Evolutionary conservation across 1,284 basidiomycete species (phyloP).

Genomic region (Sanghuangporus sanghuang): DNA sequence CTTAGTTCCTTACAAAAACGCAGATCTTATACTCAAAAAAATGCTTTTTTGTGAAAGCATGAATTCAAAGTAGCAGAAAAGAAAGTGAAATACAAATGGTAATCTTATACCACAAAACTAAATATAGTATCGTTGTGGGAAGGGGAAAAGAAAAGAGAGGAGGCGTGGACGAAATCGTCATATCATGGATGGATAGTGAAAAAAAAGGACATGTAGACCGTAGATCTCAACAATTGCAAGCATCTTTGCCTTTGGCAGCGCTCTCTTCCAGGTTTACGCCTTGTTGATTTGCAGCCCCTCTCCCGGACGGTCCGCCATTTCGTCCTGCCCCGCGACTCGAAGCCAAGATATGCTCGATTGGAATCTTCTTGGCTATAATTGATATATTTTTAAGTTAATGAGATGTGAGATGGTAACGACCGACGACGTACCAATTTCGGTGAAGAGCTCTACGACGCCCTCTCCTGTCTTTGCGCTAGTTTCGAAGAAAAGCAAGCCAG

Average conservation of each 20-base stretch:
- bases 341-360: conserved; percentile 87
- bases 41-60: conserved; percentile 2
- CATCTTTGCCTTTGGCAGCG: conserved; percentile 62
- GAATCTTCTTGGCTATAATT: conserved; percentile 85
- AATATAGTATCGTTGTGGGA: conserved; percentile 21
- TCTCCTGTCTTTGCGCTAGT: conserved; percentile 98
- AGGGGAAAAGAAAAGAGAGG: conserved; percentile 7
- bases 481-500: conserved; percentile 93
- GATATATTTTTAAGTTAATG: conserved; percentile 9
- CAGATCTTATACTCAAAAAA: neutral
- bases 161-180: conserved; percentile 15
- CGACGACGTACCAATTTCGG: conserved; percentile 82
- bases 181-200: conserved; percentile 6
- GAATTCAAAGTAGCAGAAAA: conserved; percentile 22
- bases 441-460: conserved; percentile 95
- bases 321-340: conserved; percentile 65
- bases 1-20: neutral
- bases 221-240: conserved; percentile 62
- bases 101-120: conserved; percentile 23
- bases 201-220: conserved; percentile 14
- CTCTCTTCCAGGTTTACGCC: conserved; percentile 76
- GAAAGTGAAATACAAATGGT: conserved; percentile 28
- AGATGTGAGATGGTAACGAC: conserved; percentile 5
- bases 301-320: conserved; percentile 51
- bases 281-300: conserved; percentile 42